Base-by-base conservation (phyloP, 352 stramenopile species). In the Lagenidium giganteum region DNA sequence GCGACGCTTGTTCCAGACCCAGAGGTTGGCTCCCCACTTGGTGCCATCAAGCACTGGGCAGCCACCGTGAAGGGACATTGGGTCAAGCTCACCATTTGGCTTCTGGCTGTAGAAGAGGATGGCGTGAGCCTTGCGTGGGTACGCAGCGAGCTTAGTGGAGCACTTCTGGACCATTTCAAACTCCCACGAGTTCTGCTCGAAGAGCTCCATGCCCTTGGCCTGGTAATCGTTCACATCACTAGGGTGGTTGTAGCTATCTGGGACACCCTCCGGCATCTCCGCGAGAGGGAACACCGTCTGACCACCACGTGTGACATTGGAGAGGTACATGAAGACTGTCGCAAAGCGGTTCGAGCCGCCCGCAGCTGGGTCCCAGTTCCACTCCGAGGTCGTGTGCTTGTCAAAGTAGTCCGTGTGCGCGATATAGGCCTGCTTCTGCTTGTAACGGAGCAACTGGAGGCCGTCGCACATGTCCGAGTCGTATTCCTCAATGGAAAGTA, bases 61-160 rank as follows among this genome's bases (percentile, higher is more conserved):
- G n/a, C 83, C 95, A 22, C 90, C 95, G 54, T 99, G 59, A 50
- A 95, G 43, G 22, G 70, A 80, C 74, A 72, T 77, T 4, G 72
- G 62, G 61, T 99, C 95, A 5, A 88, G 59, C 44, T 82, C 70
- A 12, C 80, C 96, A 70, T 98, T 96, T 2, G 95, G 88, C 42
- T 96, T 83, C 51, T 98, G 95, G 44, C 74, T 97, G 79, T 99
- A 98, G 72, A 99, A 99, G 6, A 99, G 63, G n/a, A 99, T 71
- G 3, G 96, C 94, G 41, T 96, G 83, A 21, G 87, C 91, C 49
- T 93, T 93, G 42, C 61, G 70, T 9, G 80, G 80, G 55, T 90
- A 90, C 42, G 70, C 70, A 12, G 77, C 77, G 28, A 93, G 59
- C 51, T 87, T 86, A 27, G 70, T 85, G 6, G 70, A 73, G 61